These are phyloP conservation scores for Metrosideros polymorpha DNA, from an alignment of 441 rosid species.

Conservation along the genomic window DNA sequence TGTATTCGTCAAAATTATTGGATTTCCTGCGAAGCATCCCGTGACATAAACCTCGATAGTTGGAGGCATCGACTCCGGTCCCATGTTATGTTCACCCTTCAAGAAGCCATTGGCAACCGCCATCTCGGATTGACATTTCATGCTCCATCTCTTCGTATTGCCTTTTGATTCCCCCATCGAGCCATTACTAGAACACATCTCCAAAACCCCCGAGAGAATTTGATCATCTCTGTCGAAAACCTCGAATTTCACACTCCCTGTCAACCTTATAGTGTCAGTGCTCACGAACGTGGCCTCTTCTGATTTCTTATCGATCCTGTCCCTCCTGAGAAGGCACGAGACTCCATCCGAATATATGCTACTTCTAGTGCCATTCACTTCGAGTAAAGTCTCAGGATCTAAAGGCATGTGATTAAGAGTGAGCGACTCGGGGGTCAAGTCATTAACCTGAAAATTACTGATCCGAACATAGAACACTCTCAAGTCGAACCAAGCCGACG, in stretches of 20 bases:
- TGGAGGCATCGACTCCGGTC: slow-evolving; percentile 34
- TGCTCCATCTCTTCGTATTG: slow-evolving; percentile 42
- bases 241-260: slow-evolving; percentile 70
- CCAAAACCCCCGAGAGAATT: slow-evolving; percentile 59
- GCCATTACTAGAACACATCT: slow-evolving; percentile 39
- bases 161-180: slow-evolving; percentile 35
- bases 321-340: slow-evolving; percentile 58
- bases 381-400: slow-evolving; percentile 60
- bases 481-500: slow-evolving; percentile 61
- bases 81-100: slow-evolving; percentile 37
- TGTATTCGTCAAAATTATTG: slow-evolving; percentile 71
- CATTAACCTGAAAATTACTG: slow-evolving; percentile 57
- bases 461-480: slow-evolving; percentile 81
- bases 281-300: slow-evolving; percentile 79
- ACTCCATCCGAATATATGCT: slow-evolving; percentile 44
- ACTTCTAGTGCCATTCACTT: slow-evolving; percentile 60
- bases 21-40: slow-evolving; percentile 63
- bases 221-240: slow-evolving; percentile 47
- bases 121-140: slow-evolving; percentile 52
- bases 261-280: slow-evolving; percentile 64
- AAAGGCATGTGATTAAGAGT: slow-evolving; percentile 60
- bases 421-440: slow-evolving; percentile 54
- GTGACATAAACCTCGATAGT: slow-evolving; percentile 74
- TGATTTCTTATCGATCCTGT: slow-evolving; percentile 56
- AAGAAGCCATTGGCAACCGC: slow-evolving; percentile 38